Evolutionary conservation across 2,329 filamentous ascomycete species (phyloP), one percentile per base, ranked within the genome.

Genomic region (Teratosphaeria viscida): DNA sequence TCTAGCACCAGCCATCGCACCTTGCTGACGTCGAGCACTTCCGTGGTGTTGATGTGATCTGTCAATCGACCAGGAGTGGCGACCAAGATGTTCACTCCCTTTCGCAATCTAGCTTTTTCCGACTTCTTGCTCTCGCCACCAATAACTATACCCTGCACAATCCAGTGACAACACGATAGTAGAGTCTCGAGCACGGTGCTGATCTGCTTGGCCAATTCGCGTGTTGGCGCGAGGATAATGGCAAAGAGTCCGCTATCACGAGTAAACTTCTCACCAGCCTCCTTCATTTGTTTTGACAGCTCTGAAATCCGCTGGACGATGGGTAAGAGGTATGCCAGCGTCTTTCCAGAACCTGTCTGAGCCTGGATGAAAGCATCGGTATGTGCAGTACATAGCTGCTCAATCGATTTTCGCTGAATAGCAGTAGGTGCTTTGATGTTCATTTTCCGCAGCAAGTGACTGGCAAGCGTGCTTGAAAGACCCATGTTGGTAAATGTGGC

Each of bases 311-410:
- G 83, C 71, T 99, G 90, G 26, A 99, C 85, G 54, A 99, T 88
- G 1, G 94, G 94, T 6, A 99, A 77, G 4, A 99, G 81, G 72
- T 99, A 99, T n/a, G 94, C 90, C 61, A 99, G 77, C 0, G 94
- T 99, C 77, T 99, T 99, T 76, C 94, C 94, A 0, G 94, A 99
- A 66, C 94, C 94, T 0, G 94, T 99, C 76, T 99, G 88, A 2
- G 94, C 95, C 73, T 97, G 94, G 37, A 99, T 87, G 68, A 99
- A 99, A 2, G 92, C 92, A 77, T 99, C 94, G 54, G 84, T 86
- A 67, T 95, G 88, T 57, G 88, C 86, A 52, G 85, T 85, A 53
- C 95, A 75, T 62, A 99, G 77, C 67, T 94, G 86, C 52, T 88
- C 82, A 47, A 99, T 86, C 0, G 92, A 88, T 62, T 89, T 90